phyloP scores from a whole-genome alignment of 139 green algal species.

The Zygnema circumcarinatum region DNA sequence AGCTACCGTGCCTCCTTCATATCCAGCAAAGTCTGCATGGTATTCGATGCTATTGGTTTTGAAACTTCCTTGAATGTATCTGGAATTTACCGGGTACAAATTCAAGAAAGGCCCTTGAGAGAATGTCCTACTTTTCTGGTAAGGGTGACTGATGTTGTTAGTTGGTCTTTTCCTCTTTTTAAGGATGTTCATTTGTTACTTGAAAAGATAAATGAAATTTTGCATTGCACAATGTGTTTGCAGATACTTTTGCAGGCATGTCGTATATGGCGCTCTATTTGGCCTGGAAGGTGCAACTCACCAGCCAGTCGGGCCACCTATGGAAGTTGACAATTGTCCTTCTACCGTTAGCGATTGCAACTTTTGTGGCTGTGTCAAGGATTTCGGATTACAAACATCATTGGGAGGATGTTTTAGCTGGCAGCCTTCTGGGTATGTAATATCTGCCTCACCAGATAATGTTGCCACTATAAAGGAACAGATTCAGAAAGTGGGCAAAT shows the following conservation, averaged over 20 bases:
- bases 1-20: too few relatives aligned
- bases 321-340: constrained; percentile 18
- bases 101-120: too few relatives aligned
- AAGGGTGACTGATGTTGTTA: too few relatives aligned
- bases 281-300: constrained; percentile 4
- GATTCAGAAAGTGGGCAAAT: neutral
- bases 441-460: neutral
- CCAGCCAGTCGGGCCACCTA: neutral
- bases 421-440: constrained; percentile 30
- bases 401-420: constrained; percentile 42
- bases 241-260: constrained; percentile 37
- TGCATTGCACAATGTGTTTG: too few relatives aligned
- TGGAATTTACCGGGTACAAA: too few relatives aligned
- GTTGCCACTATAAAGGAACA: neutral
- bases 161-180: too few relatives aligned
- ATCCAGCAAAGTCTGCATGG: too few relatives aligned
- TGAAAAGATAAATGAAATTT: too few relatives aligned
- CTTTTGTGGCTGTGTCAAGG: constrained; percentile 20
- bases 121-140: too few relatives aligned
- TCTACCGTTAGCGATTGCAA: constrained; percentile 27
- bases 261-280: constrained; percentile 40
- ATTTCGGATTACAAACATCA: constrained; percentile 53
- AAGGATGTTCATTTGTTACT: too few relatives aligned
- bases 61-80: too few relatives aligned
- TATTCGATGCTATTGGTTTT: too few relatives aligned